Evolutionary conservation across 305 asterid species (phyloP), one percentile per base, ranked within the genome.

Genomic region (Solanum hybrid): DNA sequence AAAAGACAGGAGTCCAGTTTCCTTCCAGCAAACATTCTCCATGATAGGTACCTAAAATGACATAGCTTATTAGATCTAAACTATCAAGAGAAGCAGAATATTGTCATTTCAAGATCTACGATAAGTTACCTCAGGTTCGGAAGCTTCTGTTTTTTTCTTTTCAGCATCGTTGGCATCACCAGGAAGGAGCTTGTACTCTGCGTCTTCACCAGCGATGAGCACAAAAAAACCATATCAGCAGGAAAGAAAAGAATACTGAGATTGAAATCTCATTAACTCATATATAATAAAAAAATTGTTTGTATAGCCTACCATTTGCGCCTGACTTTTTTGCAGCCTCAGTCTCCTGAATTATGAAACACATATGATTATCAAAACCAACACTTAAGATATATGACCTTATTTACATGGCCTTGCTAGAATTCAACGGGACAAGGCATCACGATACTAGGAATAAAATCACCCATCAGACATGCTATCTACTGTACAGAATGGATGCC

Each of bases 21-120:
- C 99, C 94, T 95, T 97, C 99, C 99, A 97, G 89, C 94, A 90
- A 87, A 97, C 99, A 87, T 97, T 97, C 92, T 96, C 95, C 84
- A 97, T 70, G 87, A 97, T 88, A 88, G 97, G 88, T 31, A 95
- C 96, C 99, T 97, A 96, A 89, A 90, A 89, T 41, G 81, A n/a
- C 34, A 88, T 5, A 32, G 10, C 24, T 78, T 45, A 13, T 79
- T 45, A 65, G 89, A 41, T 78, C 27, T 20, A 78, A 51, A 88
- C 83, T n/a, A 36, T 78, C 41, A 31, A 61, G 61, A 87, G 89
- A 80, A 37, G 13, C n/a, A 80, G 61, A 80, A 84, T 84, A 78
- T 51, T 77, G 15, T 15, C 86, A 38, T 34, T 87, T 88, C 77
- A 78, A 78, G 73, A 76, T 87, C 75, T 34, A 88, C 34, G 9